Evolutionary conservation across 2,329 filamentous ascomycete species (phyloP), one percentile per base, ranked within the genome.

Genomic region (Sporothrix variecibatus): DNA sequence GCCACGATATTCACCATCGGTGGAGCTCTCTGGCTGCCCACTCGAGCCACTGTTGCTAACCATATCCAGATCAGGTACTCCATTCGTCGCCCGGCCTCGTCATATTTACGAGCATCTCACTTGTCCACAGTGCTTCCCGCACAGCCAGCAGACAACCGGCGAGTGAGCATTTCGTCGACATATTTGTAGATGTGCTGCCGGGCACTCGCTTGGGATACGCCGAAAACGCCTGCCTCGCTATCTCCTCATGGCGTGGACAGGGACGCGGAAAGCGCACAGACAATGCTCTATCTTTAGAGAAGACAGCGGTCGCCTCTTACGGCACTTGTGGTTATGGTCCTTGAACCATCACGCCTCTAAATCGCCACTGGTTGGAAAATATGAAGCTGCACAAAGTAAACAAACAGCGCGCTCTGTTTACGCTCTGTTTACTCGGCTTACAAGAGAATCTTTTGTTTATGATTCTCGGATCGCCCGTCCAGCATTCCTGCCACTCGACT

Each of bases 401-500:
- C 62, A 67, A 67, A 67, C 62, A 65, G 23, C 62, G n/a, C 23
- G 62, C 40, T 67, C 34, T 34, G 31, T 64, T 64, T 40, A 38
- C 31, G 51, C 51, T 56, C 38, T 65, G 38, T 65, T 68, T 31
- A n/a, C 26, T 46, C 38, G 26, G 38, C 12, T 49, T 51, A 15
- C 28, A 26, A 17, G n/a, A 65, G 28, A 40, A 64, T 3, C 23
- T 9, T 28, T 56, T 65, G 23, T 15, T 67, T 46, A 12, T 43
- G 62, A 64, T 28, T 12, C 23, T 67, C 62, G n/a, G 65, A 23
- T 49, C 20, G 43, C 7, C 28, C 46, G 43, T n/a, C 46, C 28
- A 38, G 46, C 67, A 69, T 69, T 69, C 67, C 67, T 69, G 28
- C 43, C 67, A 38, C 20, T 38, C 20, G 65, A 28, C n/a, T 34